Evolutionary conservation across 805 yeast species (phyloP).

Genomic region (Maudiozyma serrabonitensis): DNA sequence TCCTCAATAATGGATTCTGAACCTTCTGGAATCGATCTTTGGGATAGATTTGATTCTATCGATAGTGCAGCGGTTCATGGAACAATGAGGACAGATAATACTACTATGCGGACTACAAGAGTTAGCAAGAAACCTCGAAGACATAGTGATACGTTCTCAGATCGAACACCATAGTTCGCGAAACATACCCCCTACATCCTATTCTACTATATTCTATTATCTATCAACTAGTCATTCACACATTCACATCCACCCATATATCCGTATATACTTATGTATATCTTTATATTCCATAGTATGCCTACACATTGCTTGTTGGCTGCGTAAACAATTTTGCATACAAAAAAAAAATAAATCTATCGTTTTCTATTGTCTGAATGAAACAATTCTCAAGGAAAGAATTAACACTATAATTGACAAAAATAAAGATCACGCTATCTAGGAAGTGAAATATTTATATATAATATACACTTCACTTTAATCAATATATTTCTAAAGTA

Average conservation of each 20-base stretch:
- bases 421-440: not conserved
- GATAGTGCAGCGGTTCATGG: not conserved
- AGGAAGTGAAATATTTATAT: no score
- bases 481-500: no score
- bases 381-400: not conserved
- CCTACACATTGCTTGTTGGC: not conserved
- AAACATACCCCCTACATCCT: not conserved
- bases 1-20: not conserved
- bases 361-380: not conserved
- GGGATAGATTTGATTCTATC: not conserved
- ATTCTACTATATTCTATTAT: not conserved
- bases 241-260: no score
- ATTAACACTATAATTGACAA: not conserved
- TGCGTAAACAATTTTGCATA: not conserved
- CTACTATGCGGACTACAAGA: conserved; percentile 1
- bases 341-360: not conserved
- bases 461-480: no score
- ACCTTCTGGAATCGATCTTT: not conserved
- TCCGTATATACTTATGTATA: not conserved
- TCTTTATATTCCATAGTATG: not conserved
- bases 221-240: no score
- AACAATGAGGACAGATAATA: not conserved
- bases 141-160: not conserved
- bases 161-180: no score
- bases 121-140: not conserved